Evolutionary conservation across 2,329 filamentous ascomycete species (phyloP).

Genomic region (Fusarium sp.): DNA sequence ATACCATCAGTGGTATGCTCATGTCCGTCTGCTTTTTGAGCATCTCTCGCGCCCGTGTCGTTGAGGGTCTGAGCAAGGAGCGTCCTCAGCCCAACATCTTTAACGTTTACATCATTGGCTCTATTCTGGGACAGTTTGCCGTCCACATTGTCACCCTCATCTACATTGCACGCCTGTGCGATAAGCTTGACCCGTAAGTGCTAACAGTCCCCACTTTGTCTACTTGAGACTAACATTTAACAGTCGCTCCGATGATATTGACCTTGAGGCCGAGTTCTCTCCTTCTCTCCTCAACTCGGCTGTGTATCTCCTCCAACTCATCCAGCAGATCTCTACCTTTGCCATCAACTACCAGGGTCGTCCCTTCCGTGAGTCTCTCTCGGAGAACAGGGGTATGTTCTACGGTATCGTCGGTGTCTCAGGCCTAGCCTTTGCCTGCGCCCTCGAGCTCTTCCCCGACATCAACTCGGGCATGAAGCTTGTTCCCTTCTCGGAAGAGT

Average conservation of each 20-base stretch:
- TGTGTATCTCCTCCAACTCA: conserved; percentile 95
- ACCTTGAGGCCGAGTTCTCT: conserved; percentile 92
- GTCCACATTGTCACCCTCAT: conserved; percentile 94
- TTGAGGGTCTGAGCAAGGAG: conserved; percentile 95
- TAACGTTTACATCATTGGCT: conserved; percentile 98
- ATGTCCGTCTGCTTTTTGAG: conserved; percentile 99
- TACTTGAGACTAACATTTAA: conserved; percentile 39
- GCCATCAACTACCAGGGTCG: conserved; percentile 99
- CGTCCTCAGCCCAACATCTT: conserved; percentile 98
- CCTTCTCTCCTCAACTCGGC: conserved; percentile 96
- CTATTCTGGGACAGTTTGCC: conserved; percentile 95
- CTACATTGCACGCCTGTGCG: conserved; percentile 90
- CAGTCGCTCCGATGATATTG: conserved; percentile 67
- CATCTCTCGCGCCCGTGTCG: conserved; percentile 95
- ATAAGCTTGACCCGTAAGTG: conserved; percentile 83
- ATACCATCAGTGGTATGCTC: conserved; percentile 98
- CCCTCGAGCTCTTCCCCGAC: conserved; percentile 93
- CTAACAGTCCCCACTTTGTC: rapidly evolving
- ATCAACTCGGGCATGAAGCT: conserved; percentile 93
- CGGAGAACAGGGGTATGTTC: conserved; percentile 98
- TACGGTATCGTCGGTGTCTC: conserved; percentile 92
- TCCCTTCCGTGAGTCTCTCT: conserved; percentile 94
- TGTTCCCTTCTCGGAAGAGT: conserved; percentile 86
- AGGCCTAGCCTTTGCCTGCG: conserved; percentile 89
- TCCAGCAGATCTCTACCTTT: conserved; percentile 98